phyloP scores from a whole-genome alignment of 768 basidiomycete species.

The Nevesoporus exiguus region DNA sequence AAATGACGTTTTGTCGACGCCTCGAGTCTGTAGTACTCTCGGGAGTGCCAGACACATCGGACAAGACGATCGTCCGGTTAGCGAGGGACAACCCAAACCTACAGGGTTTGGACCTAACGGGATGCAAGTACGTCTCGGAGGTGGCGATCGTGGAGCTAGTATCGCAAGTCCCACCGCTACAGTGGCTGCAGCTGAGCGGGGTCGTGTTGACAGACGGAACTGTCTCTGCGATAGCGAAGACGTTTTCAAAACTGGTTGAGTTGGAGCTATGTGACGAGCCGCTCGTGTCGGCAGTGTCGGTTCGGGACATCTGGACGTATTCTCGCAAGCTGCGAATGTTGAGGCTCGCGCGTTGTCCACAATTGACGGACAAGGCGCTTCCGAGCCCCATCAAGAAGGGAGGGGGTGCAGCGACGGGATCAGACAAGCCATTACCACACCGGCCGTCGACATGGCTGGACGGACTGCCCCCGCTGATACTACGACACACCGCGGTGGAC shows the following conservation, averaged over 20 bases:
- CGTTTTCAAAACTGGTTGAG: slow-evolving; percentile 76
- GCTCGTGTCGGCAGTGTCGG: slow-evolving; percentile 61
- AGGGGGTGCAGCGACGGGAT: slow-evolving; percentile 20
- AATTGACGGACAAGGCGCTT: slow-evolving; percentile 78
- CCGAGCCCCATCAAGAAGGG: slow-evolving; percentile 48
- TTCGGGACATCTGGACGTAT: slow-evolving; percentile 80
- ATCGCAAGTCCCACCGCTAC: slow-evolving; percentile 60
- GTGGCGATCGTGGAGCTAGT: slow-evolving; percentile 73
- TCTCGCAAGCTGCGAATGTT: slow-evolving; percentile 74
- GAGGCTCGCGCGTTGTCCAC: slow-evolving; percentile 72
- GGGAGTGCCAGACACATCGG: slow-evolving; percentile 63
- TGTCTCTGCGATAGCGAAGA: slow-evolving; percentile 67
- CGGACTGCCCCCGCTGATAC: slow-evolving; percentile 56
- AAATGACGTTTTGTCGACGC: slow-evolving; percentile 58
- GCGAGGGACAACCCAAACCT: slow-evolving; percentile 62
- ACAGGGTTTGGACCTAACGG: slow-evolving; percentile 71
- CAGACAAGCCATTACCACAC: slow-evolving; percentile 53
- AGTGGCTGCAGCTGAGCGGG: slow-evolving; percentile 72
- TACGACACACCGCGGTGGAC: slow-evolving; percentile 65
- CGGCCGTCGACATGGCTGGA: slow-evolving; percentile 61
- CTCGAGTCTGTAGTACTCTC: slow-evolving; percentile 68
- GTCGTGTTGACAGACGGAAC: slow-evolving; percentile 56
- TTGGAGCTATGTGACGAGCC: slow-evolving; percentile 74
- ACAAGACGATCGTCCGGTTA: slow-evolving; percentile 63
- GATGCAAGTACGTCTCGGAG: slow-evolving; percentile 75